Evolutionary conservation across 1,139 yeast species (phyloP), one percentile per base, ranked within the genome.

Genomic region (Debaryomycetaceae sp.): DNA sequence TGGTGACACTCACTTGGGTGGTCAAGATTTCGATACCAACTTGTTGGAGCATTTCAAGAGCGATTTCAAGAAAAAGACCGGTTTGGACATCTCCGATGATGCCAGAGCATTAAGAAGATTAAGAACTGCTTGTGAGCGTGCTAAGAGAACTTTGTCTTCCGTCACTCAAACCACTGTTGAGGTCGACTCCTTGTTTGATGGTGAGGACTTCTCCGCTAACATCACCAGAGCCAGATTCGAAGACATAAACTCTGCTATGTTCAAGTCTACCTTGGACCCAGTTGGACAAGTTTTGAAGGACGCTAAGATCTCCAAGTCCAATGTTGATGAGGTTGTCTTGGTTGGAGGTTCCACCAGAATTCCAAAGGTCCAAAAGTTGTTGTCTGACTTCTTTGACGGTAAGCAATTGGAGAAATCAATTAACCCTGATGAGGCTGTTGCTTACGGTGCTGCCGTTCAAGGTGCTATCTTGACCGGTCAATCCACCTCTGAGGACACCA

Each of bases 321-420:
- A 80, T 62, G 93, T 93, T 64, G 85, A 93, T 72, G 98, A 91
- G 79, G 91, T 91, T 70, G 99, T 91, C 70, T 82, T 91, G 62
- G 99, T 91, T 63, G 99, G 99, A 85, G 99, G 99, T 83, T 91
- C 99, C 59, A 91, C 99, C 75, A 91, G 98, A 87, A 91, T 91
- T 80, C 98, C 98, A 81, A 90, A 90, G 83, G 87, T 91, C 69
- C 98, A 93, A 82, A 89, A 91, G 78, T 83, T 91, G 68, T 89
- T 91, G 61, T 88, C 96, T 60, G 98, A 93, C 79, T 91, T 83
- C 91, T 91, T 93, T 77, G 93, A 91, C 71, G 98, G 98, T 76
- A 91, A 93, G 83, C 90, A 87, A 81, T 87, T 87, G 69, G 89
- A 87, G 79, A 86, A 85, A 78, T 86, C 97, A 59, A 91, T 91